These are phyloP conservation scores for Pseudocercospora macadamiae DNA, from an alignment of 2,329 filamentous ascomycete species.

Conservation along the genomic window DNA sequence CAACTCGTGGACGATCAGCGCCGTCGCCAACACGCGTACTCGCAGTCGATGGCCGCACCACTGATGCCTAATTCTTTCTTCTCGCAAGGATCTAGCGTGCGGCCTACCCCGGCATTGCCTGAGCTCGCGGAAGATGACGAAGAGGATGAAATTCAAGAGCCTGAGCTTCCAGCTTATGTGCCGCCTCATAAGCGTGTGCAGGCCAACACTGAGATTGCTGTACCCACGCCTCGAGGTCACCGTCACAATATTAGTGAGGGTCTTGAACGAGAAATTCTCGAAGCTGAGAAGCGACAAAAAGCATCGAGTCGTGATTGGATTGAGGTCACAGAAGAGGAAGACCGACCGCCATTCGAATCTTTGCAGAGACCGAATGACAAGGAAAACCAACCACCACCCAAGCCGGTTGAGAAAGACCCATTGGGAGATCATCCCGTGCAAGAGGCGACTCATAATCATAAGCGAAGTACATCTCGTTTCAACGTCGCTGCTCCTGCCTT, in stretches of 20 bases:
- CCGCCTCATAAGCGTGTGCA: constrained; percentile 37
- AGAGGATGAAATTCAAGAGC: constrained; percentile 49
- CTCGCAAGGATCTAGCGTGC: constrained; percentile 42
- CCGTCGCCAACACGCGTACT: constrained; percentile 48
- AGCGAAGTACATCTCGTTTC: constrained; percentile 57
- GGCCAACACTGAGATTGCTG: constrained; percentile 54
- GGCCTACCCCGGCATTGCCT: constrained; percentile 58
- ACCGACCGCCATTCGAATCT: constrained; percentile 11
- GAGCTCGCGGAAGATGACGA: constrained; percentile 76
- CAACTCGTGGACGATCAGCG: constrained; percentile 54
- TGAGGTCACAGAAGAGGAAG: constrained; percentile 29
- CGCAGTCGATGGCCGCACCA: constrained; percentile 34
- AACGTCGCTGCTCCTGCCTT: constrained; percentile 91
- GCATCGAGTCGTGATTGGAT: constrained; percentile 24
- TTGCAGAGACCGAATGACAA: constrained; percentile 6
- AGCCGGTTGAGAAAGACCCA: constrained; percentile 27
- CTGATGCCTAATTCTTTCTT: constrained; percentile 29
- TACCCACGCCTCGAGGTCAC: constrained; percentile 64
- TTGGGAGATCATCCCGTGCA: constrained; percentile 54
- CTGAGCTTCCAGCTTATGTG: constrained; percentile 32
- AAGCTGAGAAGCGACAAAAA: constrained; percentile 73
- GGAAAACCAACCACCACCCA: constrained; percentile 15
- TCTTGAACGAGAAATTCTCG: constrained; percentile 81
- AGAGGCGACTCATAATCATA: constrained; percentile 67
- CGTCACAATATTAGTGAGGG: constrained; percentile 75